Evolutionary conservation across 2,329 filamentous ascomycete species (phyloP).

Genomic region (Ophiostoma himal-ulmi): DNA sequence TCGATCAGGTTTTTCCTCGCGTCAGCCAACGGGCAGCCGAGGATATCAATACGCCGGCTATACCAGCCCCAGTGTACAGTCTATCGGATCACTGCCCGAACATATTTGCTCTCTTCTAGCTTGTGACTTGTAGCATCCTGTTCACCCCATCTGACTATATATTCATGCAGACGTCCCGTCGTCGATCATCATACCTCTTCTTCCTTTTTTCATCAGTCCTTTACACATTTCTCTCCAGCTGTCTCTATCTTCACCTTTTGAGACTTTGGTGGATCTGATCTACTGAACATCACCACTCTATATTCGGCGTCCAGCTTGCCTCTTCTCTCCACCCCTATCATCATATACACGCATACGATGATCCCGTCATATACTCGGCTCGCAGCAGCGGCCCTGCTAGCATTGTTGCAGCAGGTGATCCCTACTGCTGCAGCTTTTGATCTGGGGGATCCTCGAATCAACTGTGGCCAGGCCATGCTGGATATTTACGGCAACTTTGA

Average conservation of each 20-base stretch:
- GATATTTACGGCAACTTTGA: slow-evolving; percentile 10
- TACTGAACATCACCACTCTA: background rate
- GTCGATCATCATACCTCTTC: background rate
- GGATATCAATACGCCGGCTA: background rate
- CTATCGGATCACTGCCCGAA: background rate
- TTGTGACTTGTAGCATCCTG: background rate
- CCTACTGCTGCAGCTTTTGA: background rate
- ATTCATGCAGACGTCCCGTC: background rate
- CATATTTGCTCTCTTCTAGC: background rate
- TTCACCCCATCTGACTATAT: background rate
- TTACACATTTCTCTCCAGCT: background rate
- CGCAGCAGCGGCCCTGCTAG: background rate
- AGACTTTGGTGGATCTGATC: slow-evolving; percentile 1
- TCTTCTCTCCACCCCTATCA: background rate
- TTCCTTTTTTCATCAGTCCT: background rate
- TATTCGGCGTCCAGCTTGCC: background rate
- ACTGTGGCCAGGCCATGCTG: slow-evolving; percentile 16
- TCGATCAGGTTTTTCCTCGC: background rate
- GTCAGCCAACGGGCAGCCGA: slow-evolving; percentile 5
- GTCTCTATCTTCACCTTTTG: background rate
- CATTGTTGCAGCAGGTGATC: background rate
- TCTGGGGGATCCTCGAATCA: background rate
- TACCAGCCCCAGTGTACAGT: background rate
- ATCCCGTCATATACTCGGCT: slow-evolving; percentile 16
- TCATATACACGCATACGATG: slow-evolving; percentile 5